Conservation (phyloP, 1,139 yeast species). For the Pichia norvegensis region DNA sequence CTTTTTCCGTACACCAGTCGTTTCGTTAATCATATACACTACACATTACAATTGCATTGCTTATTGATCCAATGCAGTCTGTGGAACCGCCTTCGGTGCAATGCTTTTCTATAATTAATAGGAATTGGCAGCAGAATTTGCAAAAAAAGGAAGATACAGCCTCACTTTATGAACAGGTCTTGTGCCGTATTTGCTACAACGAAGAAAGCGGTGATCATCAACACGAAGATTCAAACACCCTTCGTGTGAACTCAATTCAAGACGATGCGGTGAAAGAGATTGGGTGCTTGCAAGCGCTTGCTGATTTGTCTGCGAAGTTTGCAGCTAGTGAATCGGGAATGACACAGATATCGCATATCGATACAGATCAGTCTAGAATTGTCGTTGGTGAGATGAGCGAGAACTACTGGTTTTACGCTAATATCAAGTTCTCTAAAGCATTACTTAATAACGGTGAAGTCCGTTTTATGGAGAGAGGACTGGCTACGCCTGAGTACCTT, state of each 20-base stretch:
- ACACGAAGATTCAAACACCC: too few species aligned
- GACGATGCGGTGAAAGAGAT: slow-evolving; percentile 22
- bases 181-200: slow-evolving; percentile 5
- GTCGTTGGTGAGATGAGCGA: slow-evolving; percentile 16
- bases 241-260: not conserved
- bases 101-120: slow-evolving; percentile 8
- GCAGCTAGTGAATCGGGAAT: not conserved
- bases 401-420: slow-evolving; percentile 22
- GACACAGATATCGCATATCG: slow-evolving; percentile 17
- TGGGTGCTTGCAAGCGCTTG: slow-evolving; percentile 26
- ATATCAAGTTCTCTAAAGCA: slow-evolving; percentile 15
- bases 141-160: slow-evolving; percentile 8
- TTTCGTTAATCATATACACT: not conserved
- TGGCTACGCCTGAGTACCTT: slow-evolving; percentile 26
- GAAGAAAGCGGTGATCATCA: not conserved
- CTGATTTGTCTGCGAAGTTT: slow-evolving; percentile 22
- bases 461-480: slow-evolving; percentile 16
- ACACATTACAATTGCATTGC: not conserved
- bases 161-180: slow-evolving; percentile 8
- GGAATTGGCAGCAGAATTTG: slow-evolving; percentile 2
- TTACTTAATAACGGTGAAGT: slow-evolving; percentile 1
- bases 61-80: not conserved
- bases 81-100: slow-evolving; percentile 1
- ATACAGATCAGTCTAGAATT: slow-evolving; percentile 26
- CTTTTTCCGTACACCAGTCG: not conserved